Conservation (phyloP, 495 filamentous ascomycete species). For the Penicillium odoratum region DNA sequence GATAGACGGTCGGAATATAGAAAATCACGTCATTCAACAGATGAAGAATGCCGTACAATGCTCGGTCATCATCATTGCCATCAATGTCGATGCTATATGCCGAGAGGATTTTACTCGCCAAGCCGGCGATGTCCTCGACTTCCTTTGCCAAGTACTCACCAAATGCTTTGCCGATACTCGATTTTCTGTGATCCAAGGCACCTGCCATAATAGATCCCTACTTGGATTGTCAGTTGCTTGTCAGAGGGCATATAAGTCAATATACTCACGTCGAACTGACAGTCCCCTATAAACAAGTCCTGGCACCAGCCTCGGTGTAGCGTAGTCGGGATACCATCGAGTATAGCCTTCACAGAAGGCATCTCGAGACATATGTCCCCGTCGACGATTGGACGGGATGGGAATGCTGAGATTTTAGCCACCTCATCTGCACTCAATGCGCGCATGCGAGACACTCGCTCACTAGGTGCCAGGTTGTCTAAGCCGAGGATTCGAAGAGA, state of each 20-base stretch:
- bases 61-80: not conserved
- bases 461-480: conserved; percentile 41
- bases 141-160: not conserved
- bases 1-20: not conserved
- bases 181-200: not conserved
- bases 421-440: conserved; percentile 23
- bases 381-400: not conserved
- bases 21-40: not conserved
- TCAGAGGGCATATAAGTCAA: not conserved
- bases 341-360: not conserved
- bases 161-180: not conserved
- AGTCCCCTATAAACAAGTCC: not conserved
- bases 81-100: not conserved
- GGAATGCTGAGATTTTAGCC: not conserved
- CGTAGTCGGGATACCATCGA: not conserved
- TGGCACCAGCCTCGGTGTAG: not conserved
- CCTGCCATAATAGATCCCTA: not conserved
- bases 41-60: not conserved
- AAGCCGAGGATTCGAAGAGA: conserved; percentile 40
- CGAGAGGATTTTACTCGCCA: not conserved
- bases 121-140: not conserved
- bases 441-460: conserved; percentile 27
- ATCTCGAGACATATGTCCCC: not conserved
- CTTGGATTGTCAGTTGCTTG: not conserved
- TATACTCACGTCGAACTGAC: not conserved